Evolutionary conservation across 768 basidiomycete genomes (phyloP).

Genomic region (Leucocoprinus sp.): DNA sequence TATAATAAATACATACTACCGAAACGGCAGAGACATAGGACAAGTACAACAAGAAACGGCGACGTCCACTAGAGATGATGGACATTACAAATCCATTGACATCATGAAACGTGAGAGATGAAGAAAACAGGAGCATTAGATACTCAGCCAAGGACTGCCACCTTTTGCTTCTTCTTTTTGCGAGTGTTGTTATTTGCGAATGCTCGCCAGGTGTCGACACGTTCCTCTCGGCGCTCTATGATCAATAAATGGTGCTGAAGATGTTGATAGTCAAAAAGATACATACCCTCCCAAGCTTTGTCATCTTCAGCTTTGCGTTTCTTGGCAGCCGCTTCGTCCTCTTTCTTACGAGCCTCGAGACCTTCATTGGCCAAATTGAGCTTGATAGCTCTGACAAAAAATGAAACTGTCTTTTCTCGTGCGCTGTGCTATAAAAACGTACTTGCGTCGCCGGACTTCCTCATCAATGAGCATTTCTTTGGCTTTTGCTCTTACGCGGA

Average conservation of each 20-base stretch:
- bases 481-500: constrained; percentile 57
- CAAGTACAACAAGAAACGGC: constrained; percentile 1
- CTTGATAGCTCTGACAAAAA: constrained; percentile 60
- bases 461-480: constrained; percentile 89
- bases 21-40: constrained; percentile 2
- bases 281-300: constrained; percentile 78
- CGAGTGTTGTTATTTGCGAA: constrained; percentile 57
- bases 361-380: constrained; percentile 91
- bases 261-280: not conserved
- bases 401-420: constrained; percentile 6
- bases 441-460: constrained; percentile 81
- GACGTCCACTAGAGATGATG: constrained; percentile 1
- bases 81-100: constrained; percentile 7
- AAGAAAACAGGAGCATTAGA: constrained; percentile 9
- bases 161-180: constrained; percentile 81
- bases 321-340: constrained; percentile 66
- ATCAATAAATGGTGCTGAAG: not conserved
- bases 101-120: constrained; percentile 6
- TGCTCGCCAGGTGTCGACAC: constrained; percentile 78
- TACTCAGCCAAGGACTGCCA: constrained; percentile 52
- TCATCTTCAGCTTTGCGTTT: constrained; percentile 90
- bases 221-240: constrained; percentile 65
- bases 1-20: constrained; percentile 11
- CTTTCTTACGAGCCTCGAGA: constrained; percentile 86
- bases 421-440: constrained; percentile 19